Percentiles rank a stretch among this genome's conserved stretches.
Conservation (phyloP, 2,329 filamentous ascomycete genomes). For the Penicillium sp. region DNA sequence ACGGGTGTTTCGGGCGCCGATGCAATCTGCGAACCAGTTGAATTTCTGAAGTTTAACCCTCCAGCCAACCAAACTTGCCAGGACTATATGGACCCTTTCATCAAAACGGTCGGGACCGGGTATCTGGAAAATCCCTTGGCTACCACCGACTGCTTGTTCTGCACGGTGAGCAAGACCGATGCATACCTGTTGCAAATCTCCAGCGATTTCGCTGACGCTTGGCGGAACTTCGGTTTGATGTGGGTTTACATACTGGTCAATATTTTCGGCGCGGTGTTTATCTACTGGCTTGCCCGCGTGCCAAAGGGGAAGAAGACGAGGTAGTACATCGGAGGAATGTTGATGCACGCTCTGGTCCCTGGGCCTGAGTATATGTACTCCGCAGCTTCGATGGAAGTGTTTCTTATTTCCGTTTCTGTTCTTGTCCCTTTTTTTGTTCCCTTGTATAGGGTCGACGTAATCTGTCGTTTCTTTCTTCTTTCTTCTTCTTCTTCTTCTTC, state of each 20-base stretch:
- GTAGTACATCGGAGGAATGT: neutral
- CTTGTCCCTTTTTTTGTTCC: neutral
- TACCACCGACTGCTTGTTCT: conserved; percentile 2
- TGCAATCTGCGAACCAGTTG: neutral
- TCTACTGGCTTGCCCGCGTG: conserved; percentile 14
- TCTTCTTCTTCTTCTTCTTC: neutral
- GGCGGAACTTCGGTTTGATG: conserved; percentile 15
- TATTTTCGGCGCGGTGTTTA: conserved; percentile 1
- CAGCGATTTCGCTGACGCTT: neutral
- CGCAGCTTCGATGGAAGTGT: neutral
- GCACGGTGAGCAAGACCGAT: conserved; percentile 4
- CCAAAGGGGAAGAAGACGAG: conserved; percentile 7
- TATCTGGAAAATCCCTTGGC: conserved; percentile 2
- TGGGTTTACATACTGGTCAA: conserved; percentile 13
- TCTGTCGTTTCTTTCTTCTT: neutral
- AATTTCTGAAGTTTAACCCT: conserved; percentile 5
- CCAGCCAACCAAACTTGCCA: conserved; percentile 7
- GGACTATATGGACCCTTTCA: conserved; percentile 6
- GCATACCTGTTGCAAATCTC: neutral
- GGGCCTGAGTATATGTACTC: neutral
- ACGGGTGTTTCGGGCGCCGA: neutral
- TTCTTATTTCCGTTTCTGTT: no score
- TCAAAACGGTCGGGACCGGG: neutral
- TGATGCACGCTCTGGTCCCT: neutral
- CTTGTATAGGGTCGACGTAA: neutral